Evolutionary conservation across 805 yeast species (phyloP).

Genomic region (Zygoascus tannicola): DNA sequence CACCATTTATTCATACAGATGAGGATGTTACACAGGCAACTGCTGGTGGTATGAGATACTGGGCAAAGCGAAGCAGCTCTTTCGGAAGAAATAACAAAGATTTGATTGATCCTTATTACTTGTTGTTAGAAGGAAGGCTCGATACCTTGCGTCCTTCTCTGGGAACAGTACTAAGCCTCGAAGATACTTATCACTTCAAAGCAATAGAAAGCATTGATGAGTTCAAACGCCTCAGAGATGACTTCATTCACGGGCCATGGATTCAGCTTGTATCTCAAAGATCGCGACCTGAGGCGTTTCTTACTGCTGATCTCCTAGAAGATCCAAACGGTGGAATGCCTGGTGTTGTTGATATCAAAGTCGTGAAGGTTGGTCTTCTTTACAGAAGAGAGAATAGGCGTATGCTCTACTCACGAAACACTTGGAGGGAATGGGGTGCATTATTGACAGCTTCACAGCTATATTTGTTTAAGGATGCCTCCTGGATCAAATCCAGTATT

Average conservation of each 20-base stretch:
- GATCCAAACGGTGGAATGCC: conserved; percentile 24
- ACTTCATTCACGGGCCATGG: conserved; percentile 25
- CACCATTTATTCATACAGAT: conserved; percentile 45
- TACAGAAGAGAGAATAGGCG: conserved; percentile 28
- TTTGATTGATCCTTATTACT: conserved; percentile 30
- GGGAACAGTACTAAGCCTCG: conserved; percentile 16
- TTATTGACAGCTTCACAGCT: conserved; percentile 33
- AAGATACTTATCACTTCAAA: conserved; percentile 24
- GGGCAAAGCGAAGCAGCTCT: conserved; percentile 23
- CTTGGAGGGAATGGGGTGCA: conserved; percentile 36
- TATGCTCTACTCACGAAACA: conserved; percentile 22
- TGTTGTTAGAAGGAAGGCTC: conserved; percentile 28
- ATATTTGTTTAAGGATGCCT: conserved; percentile 32
- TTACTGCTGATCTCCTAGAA: conserved; percentile 18
- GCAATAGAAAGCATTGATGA: conserved; percentile 18
- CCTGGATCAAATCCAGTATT: conserved; percentile 26
- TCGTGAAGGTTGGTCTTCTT: conserved; percentile 32
- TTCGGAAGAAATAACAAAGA: conserved; percentile 21
- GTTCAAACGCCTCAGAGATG: conserved; percentile 20
- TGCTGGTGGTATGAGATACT: conserved; percentile 18
- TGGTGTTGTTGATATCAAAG: conserved; percentile 30
- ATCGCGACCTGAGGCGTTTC: conserved; percentile 31
- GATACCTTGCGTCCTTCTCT: conserved; percentile 28
- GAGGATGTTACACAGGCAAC: conserved; percentile 22
- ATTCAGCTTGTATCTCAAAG: conserved; percentile 31